Percentiles rank a stretch among this genome's conserved stretches.
These are phyloP conservation scores for Inonotus hispidus DNA, from an alignment of 1,284 basidiomycete genomes.

Conservation along the genomic window DNA sequence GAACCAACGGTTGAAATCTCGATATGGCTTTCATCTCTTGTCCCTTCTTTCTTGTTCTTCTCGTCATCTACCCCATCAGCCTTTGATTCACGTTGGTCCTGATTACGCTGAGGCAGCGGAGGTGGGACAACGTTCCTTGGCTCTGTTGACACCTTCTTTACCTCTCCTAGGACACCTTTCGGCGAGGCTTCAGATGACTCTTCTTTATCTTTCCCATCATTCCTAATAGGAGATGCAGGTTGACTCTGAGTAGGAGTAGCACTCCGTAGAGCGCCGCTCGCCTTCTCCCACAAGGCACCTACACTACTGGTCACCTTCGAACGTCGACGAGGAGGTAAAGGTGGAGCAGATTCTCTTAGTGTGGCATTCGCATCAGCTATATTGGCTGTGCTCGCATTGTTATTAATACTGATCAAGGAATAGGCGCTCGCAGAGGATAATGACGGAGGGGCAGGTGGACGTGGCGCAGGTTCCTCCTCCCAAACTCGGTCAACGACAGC, in stretches of 20 bases:
- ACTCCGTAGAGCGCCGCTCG: conserved; percentile 14
- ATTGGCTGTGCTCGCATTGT: background rate
- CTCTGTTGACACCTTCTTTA: conserved; percentile 11
- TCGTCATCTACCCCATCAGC: background rate
- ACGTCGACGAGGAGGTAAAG: conserved; percentile 28
- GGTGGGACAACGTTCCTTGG: conserved; percentile 25
- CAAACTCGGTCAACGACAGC: conserved; percentile 81
- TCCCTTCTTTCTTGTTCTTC: background rate
- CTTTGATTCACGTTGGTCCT: conserved; percentile 25
- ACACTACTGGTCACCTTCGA: conserved; percentile 26
- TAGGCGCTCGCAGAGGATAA: conserved; percentile 15
- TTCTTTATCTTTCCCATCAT: conserved; percentile 22
- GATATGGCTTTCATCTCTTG: background rate
- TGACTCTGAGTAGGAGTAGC: conserved; percentile 6
- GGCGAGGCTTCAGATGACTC: background rate
- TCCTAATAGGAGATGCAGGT: conserved; percentile 29
- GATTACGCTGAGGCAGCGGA: conserved; percentile 32
- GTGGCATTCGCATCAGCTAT: conserved; percentile 11
- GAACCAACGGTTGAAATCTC: background rate
- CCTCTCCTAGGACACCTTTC: conserved; percentile 7
- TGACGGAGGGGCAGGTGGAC: conserved; percentile 22
- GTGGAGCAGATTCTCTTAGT: conserved; percentile 24
- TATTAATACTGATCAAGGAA: conserved; percentile 22
- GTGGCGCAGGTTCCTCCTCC: conserved; percentile 61
- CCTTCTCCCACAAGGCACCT: conserved; percentile 18